Base-by-base conservation (phyloP, 2,329 filamentous ascomycete genomes). In the Colletotrichum tamarilloi region DNA sequence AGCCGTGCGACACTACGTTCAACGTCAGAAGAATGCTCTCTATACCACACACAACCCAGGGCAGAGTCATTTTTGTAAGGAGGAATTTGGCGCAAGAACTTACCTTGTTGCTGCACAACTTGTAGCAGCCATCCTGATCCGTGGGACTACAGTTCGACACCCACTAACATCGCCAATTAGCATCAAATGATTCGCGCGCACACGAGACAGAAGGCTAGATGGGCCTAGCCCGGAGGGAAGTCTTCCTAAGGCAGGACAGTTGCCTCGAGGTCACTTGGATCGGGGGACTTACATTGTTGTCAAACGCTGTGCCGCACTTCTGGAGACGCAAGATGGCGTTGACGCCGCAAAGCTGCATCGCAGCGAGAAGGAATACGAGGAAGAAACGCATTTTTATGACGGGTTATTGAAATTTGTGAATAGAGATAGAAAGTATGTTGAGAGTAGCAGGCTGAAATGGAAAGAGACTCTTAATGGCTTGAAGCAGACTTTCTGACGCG, bases 141-240 rank as follows among this genome's bases (percentile, higher is more conserved):
- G 2, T 1, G 26, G n/a, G 35, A 9, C 56, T 60, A 1, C 38
- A 67, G n/a, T 67, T 67, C 19, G 64, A 60, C 16, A 56, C 62
- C 55, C 64, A 67, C 53, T 65, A 1, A 1, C 22, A 55, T 24
- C 4, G 24, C 2, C 24, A 2, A 55, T 24, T 55, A 14, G 52
- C 24, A 24, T 5, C 42, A 49, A 19, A 49, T 6, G 16, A 0
- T 19, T 42, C 7, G 38, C 16, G 3, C 19, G 19, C 1, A 22
- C 7, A n/a, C 3, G 8, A n/a, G 3, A 9, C 19, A 49, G 2
- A 49, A 49, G 19, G 4, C 19, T 9, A n/a, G 19, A 22, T 22
- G 4, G 0, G 3, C 19, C 8, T 4, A 22, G 16, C 19, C 4
- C n/a, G 2, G 3, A 5, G 8, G 2, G 19, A 9, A 3, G 0